Base-by-base conservation (phyloP, 176 grass and related monocot species). In the Stipa capillata region DNA sequence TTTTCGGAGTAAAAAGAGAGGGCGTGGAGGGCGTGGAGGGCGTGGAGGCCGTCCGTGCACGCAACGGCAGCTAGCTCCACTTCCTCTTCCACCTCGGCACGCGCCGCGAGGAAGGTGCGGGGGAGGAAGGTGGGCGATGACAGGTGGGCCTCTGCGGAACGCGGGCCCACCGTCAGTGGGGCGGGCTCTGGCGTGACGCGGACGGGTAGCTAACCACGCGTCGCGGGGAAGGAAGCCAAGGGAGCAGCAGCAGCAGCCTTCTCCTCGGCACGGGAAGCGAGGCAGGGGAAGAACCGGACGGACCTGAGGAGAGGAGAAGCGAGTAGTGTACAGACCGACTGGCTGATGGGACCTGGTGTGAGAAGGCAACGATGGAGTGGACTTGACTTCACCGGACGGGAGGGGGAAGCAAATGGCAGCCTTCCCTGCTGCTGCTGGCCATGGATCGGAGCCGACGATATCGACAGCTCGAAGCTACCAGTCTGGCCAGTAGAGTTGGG, bases 21-120 rank as follows among this genome's bases (percentile, higher is more conserved):
- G 15, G 76, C 76, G 44, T 65, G 70, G 13, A 52, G 81, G 61
- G 21, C 6, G 17, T 23, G n/a, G n/a, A n/a, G n/a, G n/a, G n/a
- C 49, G 84, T 8, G 42, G 82, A 86, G 55, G 91, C 53, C 86
- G 89, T n/a, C n/a, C n/a, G n/a, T n/a, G 83, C 70, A 91, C 83
- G 86, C 82, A 75, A 88, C 60, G 84, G 87, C 52, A 42, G 52
- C 78, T 89, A 44, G 76, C 70, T 75, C 15, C 72, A 56, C 28
- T 29, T 48, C 58, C 39, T 42, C 60, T 33, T 47, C 79, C 79
- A 85, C 69, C 82, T 54, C 74, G 80, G 71, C 87, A 35, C 87
- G 76, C 84, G 68, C 0, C 49, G 76, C 84, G 81, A 87, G 91
- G 78, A 49, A n/a, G n/a, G n/a, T n/a, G n/a, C n/a, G n/a, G n/a